Conservation (phyloP, 768 basidiomycete genomes). For the Myochromella boudieri region DNA sequence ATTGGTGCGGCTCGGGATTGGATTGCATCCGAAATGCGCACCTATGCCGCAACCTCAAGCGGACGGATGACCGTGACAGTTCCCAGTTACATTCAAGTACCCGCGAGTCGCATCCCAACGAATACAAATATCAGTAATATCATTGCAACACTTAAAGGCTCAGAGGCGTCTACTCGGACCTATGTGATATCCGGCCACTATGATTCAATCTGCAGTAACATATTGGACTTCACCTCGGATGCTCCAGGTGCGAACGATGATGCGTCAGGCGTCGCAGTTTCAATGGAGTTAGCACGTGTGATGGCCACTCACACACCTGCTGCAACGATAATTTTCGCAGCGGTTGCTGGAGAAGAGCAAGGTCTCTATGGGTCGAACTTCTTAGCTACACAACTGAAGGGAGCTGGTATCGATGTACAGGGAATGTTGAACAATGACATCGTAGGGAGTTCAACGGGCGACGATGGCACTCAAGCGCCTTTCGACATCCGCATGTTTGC, state of each 20-base stretch:
- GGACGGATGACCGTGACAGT: slow-evolving; percentile 44
- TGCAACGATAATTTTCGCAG: slow-evolving; percentile 53
- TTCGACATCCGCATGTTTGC: slow-evolving; percentile 52
- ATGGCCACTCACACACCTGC: slow-evolving; percentile 46
- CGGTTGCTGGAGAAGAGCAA: slow-evolving; percentile 54
- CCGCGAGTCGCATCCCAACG: slow-evolving; percentile 33
- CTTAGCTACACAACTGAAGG: slow-evolving; percentile 42
- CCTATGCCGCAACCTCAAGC: slow-evolving; percentile 35
- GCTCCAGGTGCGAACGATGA: slow-evolving; percentile 56
- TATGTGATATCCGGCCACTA: slow-evolving; percentile 59
- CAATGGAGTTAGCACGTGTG: slow-evolving; percentile 51
- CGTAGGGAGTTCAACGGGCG: slow-evolving; percentile 50
- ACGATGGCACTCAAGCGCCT: slow-evolving; percentile 45
- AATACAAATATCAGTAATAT: slow-evolving; percentile 52
- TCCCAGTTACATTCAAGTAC: slow-evolving; percentile 43
- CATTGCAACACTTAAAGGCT: slow-evolving; percentile 47
- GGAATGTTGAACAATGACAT: slow-evolving; percentile 62
- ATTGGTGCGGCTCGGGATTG: slow-evolving; percentile 58
- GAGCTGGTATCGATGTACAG: slow-evolving; percentile 47
- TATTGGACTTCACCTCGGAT: slow-evolving; percentile 41
- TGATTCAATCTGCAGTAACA: slow-evolving; percentile 44
- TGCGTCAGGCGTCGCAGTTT: slow-evolving; percentile 53
- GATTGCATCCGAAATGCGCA: slow-evolving; percentile 47
- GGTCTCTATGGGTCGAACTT: slow-evolving; percentile 48
- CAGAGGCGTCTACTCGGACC: slow-evolving; percentile 46